These are phyloP conservation scores for Rhizopogon rudus DNA, from an alignment of 768 basidiomycete species.

Conservation along the genomic window DNA sequence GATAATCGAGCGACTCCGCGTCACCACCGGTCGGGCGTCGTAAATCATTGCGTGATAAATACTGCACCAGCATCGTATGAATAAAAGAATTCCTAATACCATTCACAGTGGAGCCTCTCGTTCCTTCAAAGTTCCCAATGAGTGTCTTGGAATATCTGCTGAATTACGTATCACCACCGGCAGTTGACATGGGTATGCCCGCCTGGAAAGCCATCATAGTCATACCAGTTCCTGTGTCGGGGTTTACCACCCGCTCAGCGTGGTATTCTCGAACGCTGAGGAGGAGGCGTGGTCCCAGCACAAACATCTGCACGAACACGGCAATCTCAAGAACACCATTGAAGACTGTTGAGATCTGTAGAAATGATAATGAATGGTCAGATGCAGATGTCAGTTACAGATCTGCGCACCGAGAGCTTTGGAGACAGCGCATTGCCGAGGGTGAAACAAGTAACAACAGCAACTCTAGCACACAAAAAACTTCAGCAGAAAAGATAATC, in stretches of 20 bases:
- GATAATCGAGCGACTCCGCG: too few species aligned
- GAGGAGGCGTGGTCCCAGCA: background rate
- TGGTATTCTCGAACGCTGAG: background rate
- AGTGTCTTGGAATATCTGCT: background rate
- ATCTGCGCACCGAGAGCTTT: background rate
- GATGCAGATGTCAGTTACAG: background rate
- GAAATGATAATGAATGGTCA: background rate
- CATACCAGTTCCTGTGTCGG: background rate
- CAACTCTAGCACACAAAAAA: too few species aligned
- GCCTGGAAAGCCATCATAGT: background rate
- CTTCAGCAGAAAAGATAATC: too few species aligned
- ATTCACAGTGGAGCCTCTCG: too few species aligned
- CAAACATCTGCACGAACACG: background rate
- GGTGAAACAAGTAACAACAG: too few species aligned
- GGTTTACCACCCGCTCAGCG: background rate
- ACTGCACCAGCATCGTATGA: too few species aligned
- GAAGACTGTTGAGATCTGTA: background rate
- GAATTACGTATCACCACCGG: too few species aligned
- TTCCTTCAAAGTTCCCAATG: too few species aligned
- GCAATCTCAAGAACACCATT: background rate
- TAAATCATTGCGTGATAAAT: too few species aligned
- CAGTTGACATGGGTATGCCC: background rate
- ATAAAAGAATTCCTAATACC: too few species aligned
- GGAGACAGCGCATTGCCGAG: background rate
- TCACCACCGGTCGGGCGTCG: too few species aligned